Evolutionary conservation across 2,329 filamentous ascomycete species (phyloP), one percentile per base, ranked within the genome.

Genomic region (Talaromyces sp.): DNA sequence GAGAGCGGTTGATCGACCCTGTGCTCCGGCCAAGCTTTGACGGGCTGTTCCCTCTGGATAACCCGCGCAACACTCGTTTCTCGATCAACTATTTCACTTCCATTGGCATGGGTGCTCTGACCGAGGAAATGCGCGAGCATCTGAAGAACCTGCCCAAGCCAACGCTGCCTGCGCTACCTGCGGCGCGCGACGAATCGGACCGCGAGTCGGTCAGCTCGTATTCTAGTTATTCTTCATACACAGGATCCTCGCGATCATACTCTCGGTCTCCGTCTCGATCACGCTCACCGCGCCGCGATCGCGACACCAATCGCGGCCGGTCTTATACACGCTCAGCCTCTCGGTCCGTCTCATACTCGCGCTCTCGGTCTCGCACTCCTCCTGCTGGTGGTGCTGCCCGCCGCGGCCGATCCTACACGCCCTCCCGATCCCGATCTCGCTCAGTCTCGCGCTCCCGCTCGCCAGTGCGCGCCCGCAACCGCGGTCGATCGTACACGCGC

Each of bases 31-130:
- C 91, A 55, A 89, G 85, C 72, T 85, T 97, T 61, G 85, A 88
- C 43, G 93, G 93, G 31, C 79, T 99, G 50, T 97, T 99, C 81
- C 94, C 94, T 0, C 88, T 81, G 62, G 92, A 97, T 73, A 91
- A 92, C 69, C 86, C 92, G 26, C 88, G 90, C 71, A 94, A 97
- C 75, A 92, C 92, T 43, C 87, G 93, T 58, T 99, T 99, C 81
- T 91, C 92, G 56, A 96, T 99, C 86, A 99, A 99, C 77, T 99
- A 97, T 82, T 97, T 99, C 75, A 99, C 94, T 10, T 94, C 92
- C 69, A 96, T 99, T 69, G 92, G 92, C 61, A 95, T 99, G 90
- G 94, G 94, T 72, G 86, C 85, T 26, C 83, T 99, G 63, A 99
- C 94, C 1, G 94, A 99, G 72, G 90, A 92, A 66, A 96, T 97